phyloP scores from a whole-genome alignment of 2,329 filamentous ascomycete species.

The Penicillium brasilianum region DNA sequence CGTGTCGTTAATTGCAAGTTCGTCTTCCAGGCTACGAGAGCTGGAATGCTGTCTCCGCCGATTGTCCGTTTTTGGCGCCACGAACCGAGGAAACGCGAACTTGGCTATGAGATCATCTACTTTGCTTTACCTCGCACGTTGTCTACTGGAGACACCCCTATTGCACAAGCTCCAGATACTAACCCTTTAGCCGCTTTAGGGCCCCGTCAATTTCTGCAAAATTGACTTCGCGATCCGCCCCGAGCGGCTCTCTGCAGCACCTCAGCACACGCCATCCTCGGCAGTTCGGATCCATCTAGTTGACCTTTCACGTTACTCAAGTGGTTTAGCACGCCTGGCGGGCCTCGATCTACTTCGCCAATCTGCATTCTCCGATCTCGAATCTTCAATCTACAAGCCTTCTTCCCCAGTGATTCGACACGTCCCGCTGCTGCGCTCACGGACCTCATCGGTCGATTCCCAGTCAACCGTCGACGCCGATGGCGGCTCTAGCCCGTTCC shows the following conservation, averaged over 20 bases:
- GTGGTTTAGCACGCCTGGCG: neutral
- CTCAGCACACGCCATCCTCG: constrained; percentile 6
- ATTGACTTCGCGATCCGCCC: constrained; percentile 4
- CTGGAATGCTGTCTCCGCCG: neutral
- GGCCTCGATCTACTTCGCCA: constrained; percentile 3
- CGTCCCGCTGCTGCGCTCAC: constrained; percentile 8
- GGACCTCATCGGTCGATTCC: constrained; percentile 11
- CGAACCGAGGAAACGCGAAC: constrained; percentile 18
- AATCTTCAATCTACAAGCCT: neutral
- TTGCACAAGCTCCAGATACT: neutral
- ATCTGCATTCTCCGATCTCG: neutral
- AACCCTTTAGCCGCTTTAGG: too few relatives aligned
- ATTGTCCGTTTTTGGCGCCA: constrained; percentile 4
- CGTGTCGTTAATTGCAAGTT: neutral
- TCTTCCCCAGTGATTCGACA: constrained; percentile 1
- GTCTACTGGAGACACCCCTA: neutral
- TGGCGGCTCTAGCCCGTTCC: constrained; percentile 7
- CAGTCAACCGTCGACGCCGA: constrained; percentile 1
- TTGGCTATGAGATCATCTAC: constrained; percentile 28
- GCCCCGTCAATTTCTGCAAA: neutral
- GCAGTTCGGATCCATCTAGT: neutral
- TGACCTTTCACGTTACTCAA: neutral
- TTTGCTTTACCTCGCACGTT: neutral
- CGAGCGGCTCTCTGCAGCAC: neutral
- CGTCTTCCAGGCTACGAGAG: neutral